Evolutionary conservation across 257 asterid species (phyloP), one percentile per base, ranked within the genome.

Genomic region (Echites panduratus): DNA sequence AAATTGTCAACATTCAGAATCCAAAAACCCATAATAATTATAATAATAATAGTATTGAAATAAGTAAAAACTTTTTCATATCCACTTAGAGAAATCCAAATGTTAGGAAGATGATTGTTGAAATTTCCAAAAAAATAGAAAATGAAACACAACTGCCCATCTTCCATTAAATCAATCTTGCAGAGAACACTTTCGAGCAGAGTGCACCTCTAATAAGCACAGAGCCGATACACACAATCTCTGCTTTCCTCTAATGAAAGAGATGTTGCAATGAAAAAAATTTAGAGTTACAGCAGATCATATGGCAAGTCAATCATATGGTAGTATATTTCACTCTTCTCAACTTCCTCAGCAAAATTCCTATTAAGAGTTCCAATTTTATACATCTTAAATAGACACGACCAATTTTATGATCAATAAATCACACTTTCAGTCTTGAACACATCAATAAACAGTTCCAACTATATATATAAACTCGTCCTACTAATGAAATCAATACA

Each of bases 41-140:
- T n/a, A n/a, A n/a, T n/a, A n/a, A n/a, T n/a, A n/a, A n/a, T n/a
- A 32, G 38, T 3, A 32, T 32, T 32, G 44, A 14, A 19, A 49
- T 4, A 49, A 14, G 54, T 49, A 45, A 9, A 45, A 3, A 3
- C 2, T 6, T 14, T 14, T 49, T 49, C 5, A 32, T 1, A 32
- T 49, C 20, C 20, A 16, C 0, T 49, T 16, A 14, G 54, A 49
- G 0, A 16, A n/a, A 7, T 29, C 4, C 4, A 9, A 66, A 7
- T 53, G 72, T 77, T 2, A 47, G 75, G 72, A 63, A 80, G 65
- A 80, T 80, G 84, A 80, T 80, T 77, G 79, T 80, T 77, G 81
- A 76, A 59, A 16, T 24, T 69, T 73, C 13, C 68, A 73, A 64
- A 58, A 11, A 29, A 20, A 3, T 20, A 32, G 38, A 32, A 50